These are phyloP conservation scores for Aureobasidium leucospermi DNA, from an alignment of 2,329 filamentous ascomycete species.

Conservation along the genomic window DNA sequence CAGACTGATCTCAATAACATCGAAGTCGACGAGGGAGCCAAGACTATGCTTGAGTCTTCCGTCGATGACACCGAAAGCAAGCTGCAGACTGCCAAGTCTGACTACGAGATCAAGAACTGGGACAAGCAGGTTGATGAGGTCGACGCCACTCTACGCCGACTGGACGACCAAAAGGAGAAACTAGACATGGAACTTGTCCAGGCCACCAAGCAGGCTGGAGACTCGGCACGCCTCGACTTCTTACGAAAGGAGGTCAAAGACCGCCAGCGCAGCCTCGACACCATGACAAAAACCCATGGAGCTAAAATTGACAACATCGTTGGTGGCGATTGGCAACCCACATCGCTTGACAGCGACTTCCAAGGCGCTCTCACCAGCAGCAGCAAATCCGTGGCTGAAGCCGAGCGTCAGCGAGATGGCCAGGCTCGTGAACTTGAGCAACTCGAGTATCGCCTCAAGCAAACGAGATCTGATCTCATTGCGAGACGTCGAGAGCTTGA, in stretches of 20 bases:
- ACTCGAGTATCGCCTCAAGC: conserved; percentile 64
- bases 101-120: conserved; percentile 57
- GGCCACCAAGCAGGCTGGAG: conserved; percentile 70
- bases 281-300: conserved; percentile 67
- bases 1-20: conserved; percentile 67
- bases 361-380: conserved; percentile 56
- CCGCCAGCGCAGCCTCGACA: conserved; percentile 66
- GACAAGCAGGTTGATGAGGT: conserved; percentile 63
- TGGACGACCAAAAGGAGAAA: conserved; percentile 65
- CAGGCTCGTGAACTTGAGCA: conserved; percentile 67
- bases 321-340: conserved; percentile 59
- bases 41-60: conserved; percentile 67
- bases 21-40: conserved; percentile 75
- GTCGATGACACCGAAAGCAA: conserved; percentile 60
- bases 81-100: conserved; percentile 55
- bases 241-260: conserved; percentile 73
- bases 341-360: conserved; percentile 64
- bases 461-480: conserved; percentile 55
- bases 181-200: conserved; percentile 77
- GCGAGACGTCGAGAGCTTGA: conserved; percentile 57
- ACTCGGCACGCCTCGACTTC: conserved; percentile 76
- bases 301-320: conserved; percentile 61
- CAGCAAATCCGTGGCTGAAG: conserved; percentile 51
- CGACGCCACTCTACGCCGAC: conserved; percentile 55
- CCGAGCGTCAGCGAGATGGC: conserved; percentile 63